Base-by-base conservation (phyloP, 2,329 filamentous ascomycete genomes). In the Aspergillus novofumigatus region DNA sequence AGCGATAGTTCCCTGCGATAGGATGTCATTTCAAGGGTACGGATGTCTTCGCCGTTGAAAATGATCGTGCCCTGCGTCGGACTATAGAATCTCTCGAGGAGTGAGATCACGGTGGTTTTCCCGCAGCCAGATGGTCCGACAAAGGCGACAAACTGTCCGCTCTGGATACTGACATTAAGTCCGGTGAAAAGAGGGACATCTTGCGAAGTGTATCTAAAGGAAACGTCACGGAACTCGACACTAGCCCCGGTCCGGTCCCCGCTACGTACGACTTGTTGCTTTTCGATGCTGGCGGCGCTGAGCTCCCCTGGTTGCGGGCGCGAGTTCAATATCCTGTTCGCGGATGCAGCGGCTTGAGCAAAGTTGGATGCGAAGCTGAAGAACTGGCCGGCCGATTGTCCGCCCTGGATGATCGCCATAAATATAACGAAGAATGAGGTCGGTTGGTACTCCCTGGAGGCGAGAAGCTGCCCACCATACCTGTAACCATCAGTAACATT, bases 331-430 rank as follows among this genome's bases (percentile, higher is more conserved):
- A 77, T 77, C 8, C 74, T 67, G 47, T 71, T 73, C 2, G 70
- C 69, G 3, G 76, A 73, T 3, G 71, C 67, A 0, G 68, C 69
- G 11, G 75, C 74, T 52, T 76, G 73, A 0, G 74, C 73, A 35
- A 77, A 68, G 54, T 72, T 89, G 6, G 86, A 84, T 0, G 84
- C 84, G 62, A 89, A 88, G 45, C 83, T 83, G 60, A 91, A 84
- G 55, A 86, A 84, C 59, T 87, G 82, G 0, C 86, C 88, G 0
- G 87, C 86, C 0, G 80, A 78, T 70, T 91, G 86, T 6, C 85
- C 85, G 1, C 86, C 86, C 61, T 89, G 83, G 28, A 89, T 82
- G 8, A 88, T 80, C 0, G 86, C 83, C 69, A 88, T 85, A 69
- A 87, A 89, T 29, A 83, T 77, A 1, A 83, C 77, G 65, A 84